Percentiles rank a stretch among this genome's conserved stretches.
These are phyloP conservation scores for Vanilla planifolia DNA, from an alignment of 106 monocot species.

Conservation along the genomic window DNA sequence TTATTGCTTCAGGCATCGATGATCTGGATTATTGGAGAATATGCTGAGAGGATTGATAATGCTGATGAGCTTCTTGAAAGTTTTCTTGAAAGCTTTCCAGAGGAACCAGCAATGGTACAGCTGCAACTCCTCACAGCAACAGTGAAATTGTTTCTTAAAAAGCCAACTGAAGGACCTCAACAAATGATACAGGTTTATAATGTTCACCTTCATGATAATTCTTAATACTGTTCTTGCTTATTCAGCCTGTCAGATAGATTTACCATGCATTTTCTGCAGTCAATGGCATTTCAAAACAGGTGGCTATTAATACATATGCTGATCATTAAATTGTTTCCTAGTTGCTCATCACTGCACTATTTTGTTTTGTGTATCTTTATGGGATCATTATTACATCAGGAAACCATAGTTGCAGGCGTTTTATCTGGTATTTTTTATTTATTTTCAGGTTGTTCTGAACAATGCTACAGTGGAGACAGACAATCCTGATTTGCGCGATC, in stretches of 20 bases:
- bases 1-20: conserved; percentile 72
- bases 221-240: conserved; percentile 6
- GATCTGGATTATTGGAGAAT: conserved; percentile 99
- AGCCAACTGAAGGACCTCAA: conserved; percentile 98
- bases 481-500: conserved; percentile 94
- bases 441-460: conserved; percentile 77
- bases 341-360: not conserved
- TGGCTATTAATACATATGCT: too few relatives aligned
- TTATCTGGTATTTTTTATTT: not conserved
- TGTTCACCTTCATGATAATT: conserved; percentile 1
- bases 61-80: conserved; percentile 99
- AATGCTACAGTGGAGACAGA: conserved; percentile 99
- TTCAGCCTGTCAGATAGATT: not conserved
- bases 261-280: not conserved
- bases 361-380: not conserved
- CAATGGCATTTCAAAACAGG: not conserved
- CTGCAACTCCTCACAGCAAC: conserved; percentile 94
- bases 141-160: conserved; percentile 98
- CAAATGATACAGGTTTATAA: conserved; percentile 95
- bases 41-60: conserved; percentile 99
- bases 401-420: not conserved
- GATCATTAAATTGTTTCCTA: not conserved
- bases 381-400: too few relatives aligned
- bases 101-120: conserved; percentile 93
- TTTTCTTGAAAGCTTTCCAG: conserved; percentile 93